phyloP scores from a whole-genome alignment of 306 rosid genomes.

The Herpetospermum pedunculosum region DNA sequence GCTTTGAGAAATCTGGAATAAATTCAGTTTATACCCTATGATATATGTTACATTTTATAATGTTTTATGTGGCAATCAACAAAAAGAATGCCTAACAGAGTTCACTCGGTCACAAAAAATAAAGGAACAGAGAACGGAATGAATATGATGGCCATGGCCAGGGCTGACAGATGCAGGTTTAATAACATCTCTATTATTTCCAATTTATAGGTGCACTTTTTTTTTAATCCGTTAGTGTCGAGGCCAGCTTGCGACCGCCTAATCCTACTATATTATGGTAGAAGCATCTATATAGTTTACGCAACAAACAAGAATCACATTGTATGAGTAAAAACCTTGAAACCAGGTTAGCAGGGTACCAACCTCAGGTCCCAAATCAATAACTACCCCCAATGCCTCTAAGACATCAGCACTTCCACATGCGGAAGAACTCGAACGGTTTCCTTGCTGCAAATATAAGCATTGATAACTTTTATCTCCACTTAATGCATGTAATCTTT shows the following conservation, averaged over 20 bases:
- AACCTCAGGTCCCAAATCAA: conserved; percentile 76
- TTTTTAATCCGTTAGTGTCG: too few species aligned
- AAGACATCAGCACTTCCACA: conserved; percentile 98
- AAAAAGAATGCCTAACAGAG: background rate
- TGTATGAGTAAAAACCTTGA: background rate
- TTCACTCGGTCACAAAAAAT: background rate
- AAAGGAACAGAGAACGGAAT: background rate
- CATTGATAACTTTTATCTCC: background rate
- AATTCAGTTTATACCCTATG: background rate
- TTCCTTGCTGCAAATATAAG: conserved; percentile 69
- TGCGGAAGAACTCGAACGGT: conserved; percentile 83
- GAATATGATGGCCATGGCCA: background rate
- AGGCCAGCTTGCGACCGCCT: too few species aligned
- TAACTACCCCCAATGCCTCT: conserved; percentile 61
- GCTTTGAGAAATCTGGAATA: too few species aligned
- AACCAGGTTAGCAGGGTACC: conserved; percentile 6
- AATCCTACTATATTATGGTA: too few species aligned
- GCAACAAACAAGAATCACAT: background rate
- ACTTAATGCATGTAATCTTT: background rate
- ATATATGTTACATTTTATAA: background rate
- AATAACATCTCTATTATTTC: background rate
- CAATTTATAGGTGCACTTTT: background rate
- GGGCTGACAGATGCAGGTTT: background rate
- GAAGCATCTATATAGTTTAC: background rate
- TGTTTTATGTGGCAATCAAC: background rate